Evolutionary conservation across 208 protist genomes (phyloP), one percentile per base, ranked within the genome.

Genomic region (Endotrypanum monterogeii): DNA sequence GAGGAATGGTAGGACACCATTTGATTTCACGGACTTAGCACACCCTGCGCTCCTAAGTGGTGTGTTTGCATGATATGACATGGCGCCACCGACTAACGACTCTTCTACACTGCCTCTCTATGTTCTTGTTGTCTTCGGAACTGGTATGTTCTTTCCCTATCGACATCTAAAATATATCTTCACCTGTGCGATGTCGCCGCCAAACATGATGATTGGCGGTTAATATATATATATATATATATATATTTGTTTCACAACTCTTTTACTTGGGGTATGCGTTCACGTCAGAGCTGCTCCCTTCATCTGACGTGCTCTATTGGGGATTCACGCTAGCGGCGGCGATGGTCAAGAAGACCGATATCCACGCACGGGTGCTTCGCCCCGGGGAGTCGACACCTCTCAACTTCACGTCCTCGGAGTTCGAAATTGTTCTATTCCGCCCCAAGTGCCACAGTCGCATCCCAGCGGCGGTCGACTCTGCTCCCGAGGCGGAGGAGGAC

Each of bases 351-450:
- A 84, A 79, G 58, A 65, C 51, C 7, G 83, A 88, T 18, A 78
- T 46, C 63, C 73, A 74, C 50, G 82, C 73, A n/a, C 78, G 82
- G 55, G 78, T 95, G 71, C 78, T 95, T 80, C 79, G 76, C 50
- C 71, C 82, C 0, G 89, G 89, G 0, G 87, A 96, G 72, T 88
- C 87, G 25, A 86, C 83, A 41, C 78, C 89, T 60, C 76, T 96
- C 23, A 82, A 80, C 25, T 76, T 78, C 44, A 79, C 87, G 28
- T 78, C 84, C 23, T 75, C 68, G 28, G 89, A 93, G 66, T 77
- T 96, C n/a, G 89, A 96, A 71, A 83, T 96, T 25, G 73, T 87
- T n/a, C 80, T 96, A 23, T 96, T 88, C 67, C 87, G 91, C 20
- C 83, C 89, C 18, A 57, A 85, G 51, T 82, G 87, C 51, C 84